These are phyloP conservation scores for Coniochaeta hoffmannii DNA, from an alignment of 2,329 filamentous ascomycete species.

Conservation along the genomic window DNA sequence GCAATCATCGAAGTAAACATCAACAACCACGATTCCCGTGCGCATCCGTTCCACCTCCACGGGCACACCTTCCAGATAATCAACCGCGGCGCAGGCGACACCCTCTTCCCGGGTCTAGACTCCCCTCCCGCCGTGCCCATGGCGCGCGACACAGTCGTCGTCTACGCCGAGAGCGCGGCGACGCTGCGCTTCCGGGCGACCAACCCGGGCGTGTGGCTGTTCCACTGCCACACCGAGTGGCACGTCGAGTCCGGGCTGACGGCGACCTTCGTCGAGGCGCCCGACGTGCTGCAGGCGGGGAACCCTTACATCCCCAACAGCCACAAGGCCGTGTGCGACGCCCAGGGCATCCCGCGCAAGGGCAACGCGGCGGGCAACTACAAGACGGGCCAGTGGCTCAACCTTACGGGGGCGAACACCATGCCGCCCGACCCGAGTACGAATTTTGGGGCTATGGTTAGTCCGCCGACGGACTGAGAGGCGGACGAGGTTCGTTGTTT, in stretches of 20 bases:
- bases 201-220: constrained; percentile 58
- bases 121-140: constrained; percentile 47
- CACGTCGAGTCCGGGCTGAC: constrained; percentile 59
- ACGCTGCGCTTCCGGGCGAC: constrained; percentile 58
- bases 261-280: constrained; percentile 56
- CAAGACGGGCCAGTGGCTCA: constrained; percentile 9
- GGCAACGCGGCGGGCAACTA: constrained; percentile 58
- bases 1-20: constrained; percentile 63
- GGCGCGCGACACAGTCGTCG: constrained; percentile 59
- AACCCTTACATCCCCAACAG: constrained; percentile 8
- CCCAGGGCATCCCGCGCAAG: constrained; percentile 29
- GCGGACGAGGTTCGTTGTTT: neutral
- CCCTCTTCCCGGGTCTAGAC: constrained; percentile 31
- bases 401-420: neutral
- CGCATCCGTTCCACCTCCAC: constrained; percentile 71
- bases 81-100: constrained; percentile 48
- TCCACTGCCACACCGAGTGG: constrained; percentile 78
- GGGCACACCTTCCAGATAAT: constrained; percentile 67
- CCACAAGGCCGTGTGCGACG: constrained; percentile 21
- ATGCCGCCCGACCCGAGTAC: neutral
- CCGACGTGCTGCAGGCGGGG: constrained; percentile 16
- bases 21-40: constrained; percentile 64
- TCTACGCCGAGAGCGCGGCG: constrained; percentile 57
- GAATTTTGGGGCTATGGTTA: neutral
- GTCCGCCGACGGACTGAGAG: neutral